A percentile compares a stretch with the other conserved stretches of the same genome.
Evolutionary conservation across 257 asterid species (phyloP).

Genomic region (Rubia yunnanensis): DNA sequence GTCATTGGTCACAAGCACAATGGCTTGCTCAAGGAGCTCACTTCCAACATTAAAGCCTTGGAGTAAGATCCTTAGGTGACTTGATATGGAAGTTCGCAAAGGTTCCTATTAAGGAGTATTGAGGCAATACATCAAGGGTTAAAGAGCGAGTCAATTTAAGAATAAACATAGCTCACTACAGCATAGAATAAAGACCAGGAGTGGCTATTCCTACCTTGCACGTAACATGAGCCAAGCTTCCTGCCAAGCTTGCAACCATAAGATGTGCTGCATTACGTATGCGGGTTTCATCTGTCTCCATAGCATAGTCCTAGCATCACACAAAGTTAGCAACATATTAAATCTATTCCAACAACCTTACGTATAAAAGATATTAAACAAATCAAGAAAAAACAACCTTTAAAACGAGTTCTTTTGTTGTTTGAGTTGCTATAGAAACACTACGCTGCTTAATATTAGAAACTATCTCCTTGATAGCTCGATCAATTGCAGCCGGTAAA

Average conservation of each 20-base stretch:
- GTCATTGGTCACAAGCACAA: slow-evolving; percentile 83
- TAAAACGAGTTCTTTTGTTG: slow-evolving; percentile 90
- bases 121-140: not conserved
- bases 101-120: slow-evolving; percentile 53
- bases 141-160: not conserved
- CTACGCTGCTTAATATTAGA: slow-evolving; percentile 86
- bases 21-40: slow-evolving; percentile 77
- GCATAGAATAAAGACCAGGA: slow-evolving; percentile 5
- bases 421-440: slow-evolving; percentile 94
- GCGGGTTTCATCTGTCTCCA: slow-evolving; percentile 93
- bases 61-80: slow-evolving; percentile 74
- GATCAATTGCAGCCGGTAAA: slow-evolving; percentile 86
- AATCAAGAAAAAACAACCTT: slow-evolving; percentile 37
- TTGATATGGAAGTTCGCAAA: slow-evolving; percentile 71
- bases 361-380: not conserved
- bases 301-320: slow-evolving; percentile 73
- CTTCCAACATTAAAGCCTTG: slow-evolving; percentile 46
- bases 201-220: slow-evolving; percentile 64
- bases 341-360: not conserved
- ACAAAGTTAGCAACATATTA: not conserved
- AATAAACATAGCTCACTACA: not conserved
- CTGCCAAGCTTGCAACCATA: slow-evolving; percentile 99
- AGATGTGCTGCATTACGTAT: slow-evolving; percentile 86
- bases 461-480: slow-evolving; percentile 91
- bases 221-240: slow-evolving; percentile 97